These are phyloP conservation scores for Trifolium fragiferum DNA, from an alignment of 306 rosid genomes.

Conservation along the genomic window DNA sequence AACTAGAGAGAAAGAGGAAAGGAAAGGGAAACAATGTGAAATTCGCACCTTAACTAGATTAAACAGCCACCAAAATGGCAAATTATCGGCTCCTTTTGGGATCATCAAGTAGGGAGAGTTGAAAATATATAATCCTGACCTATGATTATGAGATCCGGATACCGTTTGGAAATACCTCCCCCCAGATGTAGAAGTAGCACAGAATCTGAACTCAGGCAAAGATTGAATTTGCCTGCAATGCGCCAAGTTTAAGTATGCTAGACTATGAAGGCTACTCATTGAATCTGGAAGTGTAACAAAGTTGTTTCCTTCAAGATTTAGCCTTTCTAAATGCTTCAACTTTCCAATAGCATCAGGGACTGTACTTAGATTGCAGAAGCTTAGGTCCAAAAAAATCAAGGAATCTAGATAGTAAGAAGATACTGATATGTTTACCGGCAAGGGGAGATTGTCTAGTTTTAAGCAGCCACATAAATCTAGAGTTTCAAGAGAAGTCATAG, in stretches of 20 bases:
- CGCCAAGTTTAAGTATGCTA: constrained; percentile 30
- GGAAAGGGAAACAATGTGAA: too few relatives aligned
- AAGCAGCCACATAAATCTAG: constrained; percentile 31
- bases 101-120: not conserved
- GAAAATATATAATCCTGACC: constrained; percentile 29
- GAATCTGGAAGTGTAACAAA: constrained; percentile 3
- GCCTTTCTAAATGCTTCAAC: constrained; percentile 17
- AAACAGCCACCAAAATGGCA: not conserved
- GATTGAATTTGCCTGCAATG: not conserved
- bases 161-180: constrained; percentile 1
- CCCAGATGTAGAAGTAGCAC: not conserved
- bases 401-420: not conserved
- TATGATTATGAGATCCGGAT: constrained; percentile 2
- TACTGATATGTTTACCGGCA: not conserved
- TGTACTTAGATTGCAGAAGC: constrained; percentile 27
- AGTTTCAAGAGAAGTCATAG: constrained; percentile 29
- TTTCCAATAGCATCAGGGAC: constrained; percentile 28
- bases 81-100: not conserved
- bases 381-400: constrained; percentile 21
- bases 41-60: constrained; percentile 14
- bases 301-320: constrained; percentile 30
- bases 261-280: not conserved
- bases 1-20: not conserved
- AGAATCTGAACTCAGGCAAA: constrained; percentile 2
- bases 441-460: constrained; percentile 5